Conservation (phyloP, 305 asterid genomes). For the Solanum hybrid region DNA sequence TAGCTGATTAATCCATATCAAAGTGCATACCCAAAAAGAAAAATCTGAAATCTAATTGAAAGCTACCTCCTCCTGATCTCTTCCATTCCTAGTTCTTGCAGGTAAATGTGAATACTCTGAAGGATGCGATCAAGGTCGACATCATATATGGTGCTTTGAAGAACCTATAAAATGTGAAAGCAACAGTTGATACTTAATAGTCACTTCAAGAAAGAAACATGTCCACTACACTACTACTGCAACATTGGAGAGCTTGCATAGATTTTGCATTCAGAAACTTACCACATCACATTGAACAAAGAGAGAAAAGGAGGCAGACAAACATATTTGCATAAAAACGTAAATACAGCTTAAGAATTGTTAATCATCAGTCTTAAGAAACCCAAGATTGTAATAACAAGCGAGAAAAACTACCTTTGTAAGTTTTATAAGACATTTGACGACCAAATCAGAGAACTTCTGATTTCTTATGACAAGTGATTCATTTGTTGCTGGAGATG, state of each 20-base stretch:
- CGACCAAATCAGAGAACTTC: constrained; percentile 96
- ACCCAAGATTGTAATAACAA: not conserved
- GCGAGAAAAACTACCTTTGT: constrained; percentile 56
- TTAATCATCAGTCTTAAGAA: not conserved
- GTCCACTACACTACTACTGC: not conserved
- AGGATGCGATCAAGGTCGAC: constrained; percentile 96
- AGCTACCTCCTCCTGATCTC: constrained; percentile 89
- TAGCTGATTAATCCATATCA: not conserved
- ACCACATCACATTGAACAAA: not conserved
- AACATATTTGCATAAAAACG: not conserved
- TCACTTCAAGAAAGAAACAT: not conserved
- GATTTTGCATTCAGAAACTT: constrained; percentile 1
- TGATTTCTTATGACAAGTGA: constrained; percentile 70
- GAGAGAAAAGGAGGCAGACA: not conserved
- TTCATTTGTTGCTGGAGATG: constrained; percentile 82
- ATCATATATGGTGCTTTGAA: constrained; percentile 88
- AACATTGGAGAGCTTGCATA: not conserved
- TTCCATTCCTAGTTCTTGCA: constrained; percentile 97
- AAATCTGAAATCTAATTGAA: not conserved
- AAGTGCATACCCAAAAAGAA: not conserved
- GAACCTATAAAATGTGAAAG: constrained; percentile 45
- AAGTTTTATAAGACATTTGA: constrained; percentile 95
- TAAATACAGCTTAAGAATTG: not conserved
- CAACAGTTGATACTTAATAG: not conserved
- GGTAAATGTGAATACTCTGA: constrained; percentile 92